Conservation (phyloP, 2,329 filamentous ascomycete species). For the Aspergillus quadricinctus region DNA sequence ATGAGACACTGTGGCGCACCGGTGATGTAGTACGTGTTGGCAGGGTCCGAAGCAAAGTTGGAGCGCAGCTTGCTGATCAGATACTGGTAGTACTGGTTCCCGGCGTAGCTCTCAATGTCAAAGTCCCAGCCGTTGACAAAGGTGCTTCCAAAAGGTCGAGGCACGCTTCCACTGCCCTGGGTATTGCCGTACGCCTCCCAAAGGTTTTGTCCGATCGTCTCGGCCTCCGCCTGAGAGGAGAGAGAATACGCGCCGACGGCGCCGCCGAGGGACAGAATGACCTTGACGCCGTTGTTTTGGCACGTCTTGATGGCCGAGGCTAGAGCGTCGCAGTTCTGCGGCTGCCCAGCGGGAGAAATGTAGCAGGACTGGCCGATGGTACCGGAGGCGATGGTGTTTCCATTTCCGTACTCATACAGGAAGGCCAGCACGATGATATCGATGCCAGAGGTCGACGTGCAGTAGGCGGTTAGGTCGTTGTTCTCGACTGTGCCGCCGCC, state of each 20-base stretch:
- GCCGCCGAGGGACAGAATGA: slow-evolving; percentile 46
- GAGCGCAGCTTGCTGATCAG: slow-evolving; percentile 23
- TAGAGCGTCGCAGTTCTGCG: slow-evolving; percentile 35
- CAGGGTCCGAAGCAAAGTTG: slow-evolving; percentile 31
- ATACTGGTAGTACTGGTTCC: slow-evolving; percentile 34
- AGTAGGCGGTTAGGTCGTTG: slow-evolving; percentile 34
- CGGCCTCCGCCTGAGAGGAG: slow-evolving; percentile 33
- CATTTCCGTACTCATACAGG: slow-evolving; percentile 37
- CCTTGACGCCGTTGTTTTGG: slow-evolving; percentile 41
- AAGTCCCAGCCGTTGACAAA: slow-evolving; percentile 52
- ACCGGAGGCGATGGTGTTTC: slow-evolving; percentile 36
- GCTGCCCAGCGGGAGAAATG: slow-evolving; percentile 19
- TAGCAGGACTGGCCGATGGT: slow-evolving; percentile 39
- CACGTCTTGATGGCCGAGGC: slow-evolving; percentile 42
- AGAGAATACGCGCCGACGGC: slow-evolving; percentile 34
- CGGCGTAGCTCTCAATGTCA: slow-evolving; percentile 42
- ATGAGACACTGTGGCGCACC: slow-evolving; percentile 46
- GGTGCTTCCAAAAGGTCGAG: slow-evolving; percentile 14
- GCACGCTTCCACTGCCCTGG: slow-evolving; percentile 36
- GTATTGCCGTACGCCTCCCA: slow-evolving; percentile 43
- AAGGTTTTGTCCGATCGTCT: slow-evolving; percentile 37
- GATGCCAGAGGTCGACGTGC: slow-evolving; percentile 34
- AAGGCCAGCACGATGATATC: slow-evolving; percentile 45
- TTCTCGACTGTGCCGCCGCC: slow-evolving; percentile 25
- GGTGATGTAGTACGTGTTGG: slow-evolving; percentile 44